These are phyloP conservation scores for Trametopsis cervina DNA, from an alignment of 768 basidiomycete genomes.

Conservation along the genomic window DNA sequence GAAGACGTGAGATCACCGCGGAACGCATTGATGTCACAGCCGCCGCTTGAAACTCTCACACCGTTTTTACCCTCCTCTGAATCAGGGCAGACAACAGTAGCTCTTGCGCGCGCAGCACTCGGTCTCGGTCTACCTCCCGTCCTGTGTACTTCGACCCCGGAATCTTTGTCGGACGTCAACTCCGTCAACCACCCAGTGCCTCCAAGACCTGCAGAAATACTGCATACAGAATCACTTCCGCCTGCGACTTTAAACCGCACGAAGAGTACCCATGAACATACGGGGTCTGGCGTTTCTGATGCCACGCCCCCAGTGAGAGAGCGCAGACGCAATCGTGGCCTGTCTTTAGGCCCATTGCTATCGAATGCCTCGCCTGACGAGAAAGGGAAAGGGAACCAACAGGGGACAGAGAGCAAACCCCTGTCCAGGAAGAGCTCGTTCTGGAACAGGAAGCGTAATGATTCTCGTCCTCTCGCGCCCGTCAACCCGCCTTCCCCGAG, in stretches of 20 bases:
- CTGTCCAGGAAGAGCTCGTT: constrained; percentile 58
- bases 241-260: constrained; percentile 31
- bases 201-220: constrained; percentile 18
- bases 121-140: constrained; percentile 54
- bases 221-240: constrained; percentile 12
- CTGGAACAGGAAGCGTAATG: constrained; percentile 48
- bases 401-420: constrained; percentile 30
- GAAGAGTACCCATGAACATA: constrained; percentile 40
- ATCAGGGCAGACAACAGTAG: constrained; percentile 26
- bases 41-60: background rate
- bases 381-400: constrained; percentile 40
- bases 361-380: constrained; percentile 25
- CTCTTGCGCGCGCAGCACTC: constrained; percentile 49
- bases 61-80: background rate
- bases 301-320: constrained; percentile 13
- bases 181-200: constrained; percentile 36
- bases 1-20: background rate
- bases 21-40: background rate
- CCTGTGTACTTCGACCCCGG: constrained; percentile 33
- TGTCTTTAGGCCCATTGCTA: constrained; percentile 48
- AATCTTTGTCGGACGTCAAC: constrained; percentile 39
- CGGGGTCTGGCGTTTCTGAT: constrained; percentile 13
- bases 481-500: constrained; percentile 20
- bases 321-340: constrained; percentile 38
- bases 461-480: constrained; percentile 21